phyloP scores from a whole-genome alignment of 2,329 filamentous ascomycete genomes.

The Dactylonectria estremocensis region DNA sequence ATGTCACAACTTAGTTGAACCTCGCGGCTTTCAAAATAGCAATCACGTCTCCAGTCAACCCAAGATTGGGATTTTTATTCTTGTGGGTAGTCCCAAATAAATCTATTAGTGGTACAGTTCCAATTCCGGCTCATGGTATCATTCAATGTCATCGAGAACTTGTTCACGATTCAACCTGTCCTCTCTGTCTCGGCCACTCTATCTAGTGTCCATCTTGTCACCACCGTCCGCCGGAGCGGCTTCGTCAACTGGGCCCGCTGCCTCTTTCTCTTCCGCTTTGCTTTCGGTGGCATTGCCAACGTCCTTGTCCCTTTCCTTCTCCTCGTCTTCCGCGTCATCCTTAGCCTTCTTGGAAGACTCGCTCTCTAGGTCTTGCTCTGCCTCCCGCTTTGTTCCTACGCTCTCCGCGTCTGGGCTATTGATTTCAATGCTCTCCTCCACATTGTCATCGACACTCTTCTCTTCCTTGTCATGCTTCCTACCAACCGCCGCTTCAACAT shows the following conservation, averaged over 20 bases:
- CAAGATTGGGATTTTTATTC: constrained; percentile 13
- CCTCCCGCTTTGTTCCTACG: constrained; percentile 69
- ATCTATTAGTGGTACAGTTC: constrained; percentile 26
- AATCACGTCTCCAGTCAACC: constrained; percentile 5
- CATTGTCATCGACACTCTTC: constrained; percentile 35
- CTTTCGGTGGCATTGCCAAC: constrained; percentile 21
- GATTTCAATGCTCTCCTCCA: constrained; percentile 48
- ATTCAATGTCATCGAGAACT: constrained; percentile 31
- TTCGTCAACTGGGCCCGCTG: constrained; percentile 34
- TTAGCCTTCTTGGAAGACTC: constrained; percentile 65
- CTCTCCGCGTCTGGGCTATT: constrained; percentile 51
- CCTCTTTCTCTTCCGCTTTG: constrained; percentile 25
- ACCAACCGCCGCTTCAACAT: constrained; percentile 74
- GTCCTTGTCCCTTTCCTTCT: constrained; percentile 27
- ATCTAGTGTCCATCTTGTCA: constrained; percentile 49
- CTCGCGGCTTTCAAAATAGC: not conserved
- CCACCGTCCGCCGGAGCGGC: constrained; percentile 39
- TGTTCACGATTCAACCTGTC: constrained; percentile 4
- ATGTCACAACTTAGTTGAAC: not conserved
- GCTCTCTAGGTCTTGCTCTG: constrained; percentile 63
- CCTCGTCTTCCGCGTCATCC: constrained; percentile 53
- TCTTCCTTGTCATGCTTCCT: constrained; percentile 58
- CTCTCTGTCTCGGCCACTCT: constrained; percentile 5
- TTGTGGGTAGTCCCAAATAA: not conserved
- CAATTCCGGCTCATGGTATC: constrained; percentile 32